phyloP scores from a whole-genome alignment of 257 asterid species.

The Penstemon barbatus region DNA sequence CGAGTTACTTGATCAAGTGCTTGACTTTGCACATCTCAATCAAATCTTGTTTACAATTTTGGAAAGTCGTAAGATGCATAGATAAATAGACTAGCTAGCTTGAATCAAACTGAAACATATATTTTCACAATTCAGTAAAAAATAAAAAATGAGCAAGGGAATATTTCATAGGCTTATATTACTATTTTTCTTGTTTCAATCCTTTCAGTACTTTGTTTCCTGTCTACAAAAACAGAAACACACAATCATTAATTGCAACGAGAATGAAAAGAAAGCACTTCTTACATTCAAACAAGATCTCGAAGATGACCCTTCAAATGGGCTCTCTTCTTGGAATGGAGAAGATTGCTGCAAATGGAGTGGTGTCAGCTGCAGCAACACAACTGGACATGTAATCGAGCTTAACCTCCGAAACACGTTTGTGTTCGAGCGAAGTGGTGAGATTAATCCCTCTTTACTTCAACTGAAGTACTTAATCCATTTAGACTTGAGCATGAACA shows the following conservation, averaged over 20 bases:
- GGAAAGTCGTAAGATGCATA: too few relatives aligned
- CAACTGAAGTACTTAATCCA: conserved; percentile 12
- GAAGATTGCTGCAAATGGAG: conserved; percentile 38
- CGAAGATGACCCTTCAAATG: conserved; percentile 13
- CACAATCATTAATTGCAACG: not conserved
- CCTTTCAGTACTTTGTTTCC: too few relatives aligned
- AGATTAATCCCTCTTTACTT: conserved; percentile 26
- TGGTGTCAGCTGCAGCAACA: conserved; percentile 30
- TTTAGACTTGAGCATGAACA: conserved; percentile 22
- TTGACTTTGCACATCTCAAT: too few relatives aligned
- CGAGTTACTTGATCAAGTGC: too few relatives aligned
- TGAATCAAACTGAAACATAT: too few relatives aligned
- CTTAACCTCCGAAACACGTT: conserved; percentile 1
- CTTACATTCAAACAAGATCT: conserved; percentile 22
- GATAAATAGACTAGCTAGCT: too few relatives aligned
- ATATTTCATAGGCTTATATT: too few relatives aligned
- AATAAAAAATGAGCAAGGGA: too few relatives aligned
- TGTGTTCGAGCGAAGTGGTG: not conserved
- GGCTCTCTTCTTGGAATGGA: conserved; percentile 33
- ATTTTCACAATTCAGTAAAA: too few relatives aligned
- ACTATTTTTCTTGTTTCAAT: too few relatives aligned
- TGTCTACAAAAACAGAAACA: too few relatives aligned
- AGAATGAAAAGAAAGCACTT: conserved; percentile 26
- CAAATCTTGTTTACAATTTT: too few relatives aligned
- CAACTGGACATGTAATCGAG: conserved; percentile 22